These are phyloP conservation scores for Phialophora chinensis DNA, from an alignment of 2,329 filamentous ascomycete species.

Conservation along the genomic window DNA sequence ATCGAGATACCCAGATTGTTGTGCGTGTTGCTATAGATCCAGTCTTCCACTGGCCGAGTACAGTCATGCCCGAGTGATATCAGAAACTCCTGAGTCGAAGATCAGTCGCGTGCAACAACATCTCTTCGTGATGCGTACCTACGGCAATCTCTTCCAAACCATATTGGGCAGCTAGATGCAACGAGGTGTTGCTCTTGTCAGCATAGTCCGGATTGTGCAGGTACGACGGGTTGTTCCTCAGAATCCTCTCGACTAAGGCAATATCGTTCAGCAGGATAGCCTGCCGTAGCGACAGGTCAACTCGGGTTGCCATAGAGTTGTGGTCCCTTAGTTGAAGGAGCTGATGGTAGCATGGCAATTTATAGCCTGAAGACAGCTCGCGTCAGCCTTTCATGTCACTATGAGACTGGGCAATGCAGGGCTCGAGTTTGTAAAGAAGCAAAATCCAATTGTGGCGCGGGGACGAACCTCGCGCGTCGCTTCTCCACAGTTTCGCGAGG, in stretches of 20 bases:
- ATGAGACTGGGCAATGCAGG: neutral
- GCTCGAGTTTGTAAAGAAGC: neutral
- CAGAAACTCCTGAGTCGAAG: conserved; percentile 61
- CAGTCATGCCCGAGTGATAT: conserved; percentile 77
- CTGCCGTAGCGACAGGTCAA: conserved; percentile 55
- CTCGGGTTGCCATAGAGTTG: conserved; percentile 23
- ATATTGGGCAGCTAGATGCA: conserved; percentile 78
- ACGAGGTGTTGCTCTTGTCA: conserved; percentile 78
- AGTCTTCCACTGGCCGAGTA: conserved; percentile 36
- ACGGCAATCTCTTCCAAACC: conserved; percentile 72
- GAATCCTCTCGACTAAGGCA: conserved; percentile 76
- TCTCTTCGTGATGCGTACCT: conserved; percentile 33
- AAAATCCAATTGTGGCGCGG: neutral
- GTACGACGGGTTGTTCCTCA: conserved; percentile 71
- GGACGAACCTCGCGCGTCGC: neutral
- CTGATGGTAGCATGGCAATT: conserved; percentile 6
- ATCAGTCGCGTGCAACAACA: conserved; percentile 15
- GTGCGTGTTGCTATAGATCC: conserved; percentile 41
- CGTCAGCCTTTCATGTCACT: neutral
- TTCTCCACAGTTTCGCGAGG: neutral
- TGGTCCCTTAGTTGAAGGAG: neutral
- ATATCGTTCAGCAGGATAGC: conserved; percentile 78
- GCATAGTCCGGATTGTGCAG: conserved; percentile 81
- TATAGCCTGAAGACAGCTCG: neutral
- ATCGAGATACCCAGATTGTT: conserved; percentile 65